These are phyloP conservation scores for Trichaptum fuscoviolaceum DNA, from an alignment of 768 basidiomycete genomes.

Conservation along the genomic window DNA sequence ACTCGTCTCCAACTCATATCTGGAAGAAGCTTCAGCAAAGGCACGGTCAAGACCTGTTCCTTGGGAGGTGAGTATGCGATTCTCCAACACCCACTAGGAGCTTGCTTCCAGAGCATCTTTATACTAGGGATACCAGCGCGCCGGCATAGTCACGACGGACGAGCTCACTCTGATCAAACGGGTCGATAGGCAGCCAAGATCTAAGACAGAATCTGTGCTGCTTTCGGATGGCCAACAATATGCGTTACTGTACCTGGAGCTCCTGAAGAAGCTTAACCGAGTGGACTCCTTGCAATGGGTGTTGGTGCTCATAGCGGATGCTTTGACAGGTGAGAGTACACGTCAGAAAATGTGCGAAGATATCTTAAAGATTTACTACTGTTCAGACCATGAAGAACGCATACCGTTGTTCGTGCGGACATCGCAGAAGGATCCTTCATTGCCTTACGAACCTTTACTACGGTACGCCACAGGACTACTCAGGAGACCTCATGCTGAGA, in stretches of 20 bases:
- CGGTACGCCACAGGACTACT: slow-evolving; percentile 40
- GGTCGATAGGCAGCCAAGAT: slow-evolving; percentile 74
- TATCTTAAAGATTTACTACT: not conserved
- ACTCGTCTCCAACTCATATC: slow-evolving; percentile 74
- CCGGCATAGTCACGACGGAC: slow-evolving; percentile 81
- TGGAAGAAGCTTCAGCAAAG: slow-evolving; percentile 84
- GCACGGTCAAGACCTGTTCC: slow-evolving; percentile 88
- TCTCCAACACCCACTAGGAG: slow-evolving; percentile 4
- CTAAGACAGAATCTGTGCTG: slow-evolving; percentile 70
- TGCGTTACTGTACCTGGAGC: slow-evolving; percentile 81
- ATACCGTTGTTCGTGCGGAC: slow-evolving; percentile 68
- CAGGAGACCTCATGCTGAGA: not conserved
- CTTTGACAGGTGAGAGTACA: slow-evolving; percentile 58
- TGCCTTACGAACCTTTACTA: slow-evolving; percentile 76
- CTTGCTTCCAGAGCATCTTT: not conserved
- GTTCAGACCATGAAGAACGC: slow-evolving; percentile 79
- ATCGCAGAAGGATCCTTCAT: slow-evolving; percentile 61
- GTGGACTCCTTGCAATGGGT: slow-evolving; percentile 86
- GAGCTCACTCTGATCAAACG: slow-evolving; percentile 87
- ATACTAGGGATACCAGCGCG: slow-evolving; percentile 95
- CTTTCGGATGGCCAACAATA: slow-evolving; percentile 80
- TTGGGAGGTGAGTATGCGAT: slow-evolving; percentile 72
- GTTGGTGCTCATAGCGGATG: slow-evolving; percentile 83
- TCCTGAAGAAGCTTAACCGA: slow-evolving; percentile 81
- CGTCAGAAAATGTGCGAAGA: slow-evolving; percentile 7